Base-by-base conservation (phyloP, 2,329 filamentous ascomycete species). In the Grosmannia serpens region DNA sequence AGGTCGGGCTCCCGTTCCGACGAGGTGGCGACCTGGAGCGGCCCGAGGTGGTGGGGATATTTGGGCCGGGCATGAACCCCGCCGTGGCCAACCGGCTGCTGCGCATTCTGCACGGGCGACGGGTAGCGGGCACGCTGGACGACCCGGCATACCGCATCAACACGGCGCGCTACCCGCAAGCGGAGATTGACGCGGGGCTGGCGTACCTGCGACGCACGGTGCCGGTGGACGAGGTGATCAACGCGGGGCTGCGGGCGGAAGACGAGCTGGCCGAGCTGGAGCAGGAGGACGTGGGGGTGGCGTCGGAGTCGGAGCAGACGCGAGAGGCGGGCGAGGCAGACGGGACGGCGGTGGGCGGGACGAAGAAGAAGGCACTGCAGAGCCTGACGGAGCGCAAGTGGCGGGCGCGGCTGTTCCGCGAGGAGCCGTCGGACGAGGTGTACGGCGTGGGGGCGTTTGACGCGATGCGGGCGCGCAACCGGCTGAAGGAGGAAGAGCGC, bases 111-210 rank as follows among this genome's bases (percentile, higher is more conserved):
- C 84, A 87, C 66, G 84, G 83, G 10, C 77, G 82, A 41, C 75
- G 84, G 47, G 81, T 87, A 26, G 82, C 83, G 9, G 84, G 84
- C 38, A 85, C 83, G 3, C 72, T 86, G 49, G 77, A 82, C 13
- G 83, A 86, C 65, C 83, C 83, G 2, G 71, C 70, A 5, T 74
- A 80, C 53, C 70, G 70, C 41, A 62, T 70, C 29, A 77, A 82
- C 62, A 83, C 80, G 31, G 69, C 69, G 2, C 65, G 68, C 11
- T 84, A 73, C 62, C 70, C 70, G 10, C 57, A 68, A 2, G 61
- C 68, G 1, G 74, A 82, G 60, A 70, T 77, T 20, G 67, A 70
- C 20, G 73, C 65, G 49, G 83, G 76, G 1, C 70, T 87, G 58
- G 70, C 69, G 38, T 86, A 83, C 67, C 71, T 87, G 49, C 77